Evolutionary conservation across 2,329 filamentous ascomycete species (phyloP).

Genomic region (Hypocrella siamensis): DNA sequence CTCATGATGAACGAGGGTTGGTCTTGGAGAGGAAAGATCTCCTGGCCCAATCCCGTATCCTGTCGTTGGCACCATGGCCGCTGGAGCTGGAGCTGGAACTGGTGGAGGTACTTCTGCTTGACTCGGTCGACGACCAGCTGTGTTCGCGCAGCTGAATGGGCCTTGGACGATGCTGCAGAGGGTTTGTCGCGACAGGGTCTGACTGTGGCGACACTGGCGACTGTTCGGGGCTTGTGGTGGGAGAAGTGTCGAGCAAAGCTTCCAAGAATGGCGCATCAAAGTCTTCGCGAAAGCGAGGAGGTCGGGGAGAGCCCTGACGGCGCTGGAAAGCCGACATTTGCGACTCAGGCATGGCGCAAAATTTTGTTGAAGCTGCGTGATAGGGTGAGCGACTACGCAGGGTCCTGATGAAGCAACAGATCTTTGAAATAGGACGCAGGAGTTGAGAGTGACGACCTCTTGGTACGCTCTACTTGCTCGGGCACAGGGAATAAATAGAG

Average conservation of each 20-base stretch:
- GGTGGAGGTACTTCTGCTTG: slow-evolving; percentile 8
- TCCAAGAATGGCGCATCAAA: slow-evolving; percentile 22
- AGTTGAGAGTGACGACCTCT: too few relatives aligned
- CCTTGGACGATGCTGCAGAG: background rate
- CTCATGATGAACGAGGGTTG: too few relatives aligned
- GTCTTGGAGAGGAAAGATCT: slow-evolving; percentile 12
- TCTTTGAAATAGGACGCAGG: too few relatives aligned
- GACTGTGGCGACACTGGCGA: slow-evolving; percentile 3
- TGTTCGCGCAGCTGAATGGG: slow-evolving; percentile 7
- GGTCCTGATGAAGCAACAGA: too few relatives aligned
- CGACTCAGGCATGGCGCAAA: too few relatives aligned
- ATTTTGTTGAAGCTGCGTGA: too few relatives aligned
- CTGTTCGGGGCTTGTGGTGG: slow-evolving; percentile 8
- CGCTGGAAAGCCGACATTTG: slow-evolving; percentile 15
- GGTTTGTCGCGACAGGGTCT: background rate
- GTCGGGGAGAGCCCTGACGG: slow-evolving; percentile 8
- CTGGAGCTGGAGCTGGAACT: too few relatives aligned
- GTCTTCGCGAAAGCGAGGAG: slow-evolving; percentile 20
- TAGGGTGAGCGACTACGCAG: too few relatives aligned
- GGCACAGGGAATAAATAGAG: too few relatives aligned
- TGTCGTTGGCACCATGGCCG: slow-evolving; percentile 12
- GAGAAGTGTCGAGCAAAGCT: slow-evolving; percentile 16
- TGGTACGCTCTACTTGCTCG: too few relatives aligned
- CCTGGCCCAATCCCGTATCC: slow-evolving; percentile 17
- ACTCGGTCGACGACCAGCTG: slow-evolving; percentile 12